A percentile compares a stretch with the other conserved stretches of the same genome.
phyloP scores from a whole-genome alignment of 2,329 filamentous ascomycete genomes.

The Hypomyces perniciosus region DNA sequence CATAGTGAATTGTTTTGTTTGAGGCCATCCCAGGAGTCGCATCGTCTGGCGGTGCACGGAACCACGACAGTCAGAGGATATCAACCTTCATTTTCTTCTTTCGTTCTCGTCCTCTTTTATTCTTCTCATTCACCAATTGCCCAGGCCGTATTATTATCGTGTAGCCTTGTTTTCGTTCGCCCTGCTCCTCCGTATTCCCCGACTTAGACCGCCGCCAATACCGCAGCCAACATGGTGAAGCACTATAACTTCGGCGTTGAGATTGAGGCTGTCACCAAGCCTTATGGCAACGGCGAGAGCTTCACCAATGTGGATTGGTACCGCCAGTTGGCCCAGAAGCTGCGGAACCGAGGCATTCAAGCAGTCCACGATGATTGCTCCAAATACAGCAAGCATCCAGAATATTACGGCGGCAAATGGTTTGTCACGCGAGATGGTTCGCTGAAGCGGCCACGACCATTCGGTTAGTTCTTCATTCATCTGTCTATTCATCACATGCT shows the following conservation, averaged over 20 bases:
- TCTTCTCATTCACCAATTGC: not conserved
- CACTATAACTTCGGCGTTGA: conserved; percentile 37
- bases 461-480: conserved; percentile 22
- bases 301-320: conserved; percentile 37
- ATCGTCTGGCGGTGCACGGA: too few relatives aligned
- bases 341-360: conserved; percentile 32
- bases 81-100: not conserved
- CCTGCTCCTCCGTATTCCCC: not conserved
- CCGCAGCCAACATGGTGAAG: conserved; percentile 19
- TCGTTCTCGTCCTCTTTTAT: not conserved
- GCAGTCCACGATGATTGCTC: conserved; percentile 33
- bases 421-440: conserved; percentile 36
- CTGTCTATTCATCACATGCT: not conserved
- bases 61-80: too few relatives aligned
- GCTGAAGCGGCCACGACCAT: conserved; percentile 30
- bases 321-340: conserved; percentile 33
- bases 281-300: conserved; percentile 30
- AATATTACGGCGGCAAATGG: conserved; percentile 38
- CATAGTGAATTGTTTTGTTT: too few relatives aligned
- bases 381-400: conserved; percentile 35
- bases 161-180: not conserved
- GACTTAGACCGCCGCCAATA: not conserved
- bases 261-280: conserved; percentile 33
- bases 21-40: too few relatives aligned
- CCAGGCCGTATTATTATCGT: not conserved